A percentile compares a stretch with the other conserved stretches of the same genome.
phyloP scores from a whole-genome alignment of 2,329 filamentous ascomycete species.

The Plenodomus lindquistii region DNA sequence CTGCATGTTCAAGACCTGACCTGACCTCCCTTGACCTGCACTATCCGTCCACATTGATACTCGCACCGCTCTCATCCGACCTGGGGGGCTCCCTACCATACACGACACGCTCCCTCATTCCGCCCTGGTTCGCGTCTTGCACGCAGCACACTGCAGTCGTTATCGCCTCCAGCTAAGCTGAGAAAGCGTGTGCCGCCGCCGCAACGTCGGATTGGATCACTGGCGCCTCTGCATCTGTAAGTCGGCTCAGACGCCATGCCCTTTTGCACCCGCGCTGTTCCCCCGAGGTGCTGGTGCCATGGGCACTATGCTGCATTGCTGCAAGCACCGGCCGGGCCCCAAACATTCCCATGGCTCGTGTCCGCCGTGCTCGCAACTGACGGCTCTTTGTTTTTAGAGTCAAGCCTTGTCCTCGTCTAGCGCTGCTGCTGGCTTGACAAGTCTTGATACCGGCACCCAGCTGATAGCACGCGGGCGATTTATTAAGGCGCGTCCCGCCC shows the following conservation, averaged over 20 bases:
- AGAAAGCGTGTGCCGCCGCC: conserved; percentile 6
- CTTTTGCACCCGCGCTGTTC: conserved; percentile 13
- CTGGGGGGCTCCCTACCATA: background rate
- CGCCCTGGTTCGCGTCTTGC: background rate
- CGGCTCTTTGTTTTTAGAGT: conserved; percentile 29
- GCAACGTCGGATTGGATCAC: conserved; percentile 16
- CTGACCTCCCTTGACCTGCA: background rate
- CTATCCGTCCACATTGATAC: no score
- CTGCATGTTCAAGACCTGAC: no score
- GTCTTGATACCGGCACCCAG: no score
- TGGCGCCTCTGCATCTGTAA: conserved; percentile 17
- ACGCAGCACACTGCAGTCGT: background rate
- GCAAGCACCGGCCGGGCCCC: conserved; percentile 23
- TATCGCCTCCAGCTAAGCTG: background rate
- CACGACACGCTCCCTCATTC: background rate
- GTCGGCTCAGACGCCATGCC: conserved; percentile 24
- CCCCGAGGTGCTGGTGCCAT: conserved; percentile 18
- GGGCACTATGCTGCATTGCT: conserved; percentile 23
- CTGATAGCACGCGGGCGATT: conserved; percentile 6
- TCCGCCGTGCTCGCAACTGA: conserved; percentile 19
- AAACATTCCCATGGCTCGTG: conserved; percentile 18
- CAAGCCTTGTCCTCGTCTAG: conserved; percentile 25
- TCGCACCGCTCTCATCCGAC: background rate
- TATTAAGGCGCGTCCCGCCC: conserved; percentile 17
- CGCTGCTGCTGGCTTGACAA: conserved; percentile 17